A percentile compares a stretch with the other conserved stretches of the same genome.
Evolutionary conservation across 1,139 yeast species (phyloP).

Genomic region (Debaryomyces singareniensis): DNA sequence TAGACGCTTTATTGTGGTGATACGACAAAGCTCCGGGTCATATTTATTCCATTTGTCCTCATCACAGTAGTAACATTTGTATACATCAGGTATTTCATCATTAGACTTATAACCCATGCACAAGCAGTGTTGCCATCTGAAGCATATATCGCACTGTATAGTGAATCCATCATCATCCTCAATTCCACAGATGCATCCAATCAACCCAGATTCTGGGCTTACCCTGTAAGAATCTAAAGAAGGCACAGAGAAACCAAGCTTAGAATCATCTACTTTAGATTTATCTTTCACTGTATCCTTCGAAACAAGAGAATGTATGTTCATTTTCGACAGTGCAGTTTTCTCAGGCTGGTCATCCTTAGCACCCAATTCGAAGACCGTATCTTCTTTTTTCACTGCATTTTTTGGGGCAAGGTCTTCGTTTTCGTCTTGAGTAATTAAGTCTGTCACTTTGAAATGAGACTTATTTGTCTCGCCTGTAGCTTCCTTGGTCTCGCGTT

Average conservation of each 20-base stretch:
- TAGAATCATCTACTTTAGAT: background rate
- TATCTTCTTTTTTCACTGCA: background rate
- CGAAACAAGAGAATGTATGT: constrained; percentile 13
- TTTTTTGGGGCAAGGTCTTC: constrained; percentile 2
- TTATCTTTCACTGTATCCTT: constrained; percentile 9
- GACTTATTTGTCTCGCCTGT: background rate
- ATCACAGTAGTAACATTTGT: constrained; percentile 76
- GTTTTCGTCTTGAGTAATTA: background rate
- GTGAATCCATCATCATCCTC: constrained; percentile 95
- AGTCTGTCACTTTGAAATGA: background rate
- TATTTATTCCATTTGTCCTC: constrained; percentile 46
- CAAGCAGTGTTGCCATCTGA: constrained; percentile 89
- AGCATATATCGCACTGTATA: constrained; percentile 87
- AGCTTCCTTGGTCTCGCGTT: background rate
- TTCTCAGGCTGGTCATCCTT: background rate
- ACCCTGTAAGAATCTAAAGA: constrained; percentile 47
- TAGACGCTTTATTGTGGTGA: constrained; percentile 30
- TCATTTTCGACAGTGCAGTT: constrained; percentile 3
- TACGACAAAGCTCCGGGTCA: constrained; percentile 34
- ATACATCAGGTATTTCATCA: constrained; percentile 70
- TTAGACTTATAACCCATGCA: constrained; percentile 76
- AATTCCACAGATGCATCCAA: constrained; percentile 84
- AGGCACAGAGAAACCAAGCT: constrained; percentile 14
- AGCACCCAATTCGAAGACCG: background rate
- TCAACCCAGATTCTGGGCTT: constrained; percentile 75